Percentiles rank a stretch among this genome's conserved stretches.
phyloP scores from a whole-genome alignment of 805 yeast genomes.

The Crinitomyces ghanaensis region DNA sequence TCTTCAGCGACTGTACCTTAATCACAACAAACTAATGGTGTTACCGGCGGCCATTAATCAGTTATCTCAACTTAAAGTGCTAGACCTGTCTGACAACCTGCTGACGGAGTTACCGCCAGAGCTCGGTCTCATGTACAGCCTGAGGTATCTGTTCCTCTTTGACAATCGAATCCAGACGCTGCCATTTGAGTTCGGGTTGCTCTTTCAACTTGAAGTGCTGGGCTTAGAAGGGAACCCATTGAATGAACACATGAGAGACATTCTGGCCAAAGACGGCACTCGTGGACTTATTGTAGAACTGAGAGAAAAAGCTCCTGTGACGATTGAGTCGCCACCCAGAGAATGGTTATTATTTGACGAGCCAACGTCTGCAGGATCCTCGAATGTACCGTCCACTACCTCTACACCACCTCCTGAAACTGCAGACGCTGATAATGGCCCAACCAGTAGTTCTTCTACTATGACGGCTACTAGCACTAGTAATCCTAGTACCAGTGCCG shows the following conservation, averaged over 20 bases:
- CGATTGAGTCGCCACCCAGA: constrained; percentile 58
- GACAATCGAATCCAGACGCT: constrained; percentile 69
- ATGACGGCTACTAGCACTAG: not conserved
- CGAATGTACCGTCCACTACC: too few relatives aligned
- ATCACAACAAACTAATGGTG: constrained; percentile 64
- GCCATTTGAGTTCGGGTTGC: constrained; percentile 77
- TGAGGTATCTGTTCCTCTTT: constrained; percentile 74
- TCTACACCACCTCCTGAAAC: not conserved
- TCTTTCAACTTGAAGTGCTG: constrained; percentile 71
- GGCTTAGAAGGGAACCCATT: constrained; percentile 93
- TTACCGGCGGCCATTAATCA: constrained; percentile 60
- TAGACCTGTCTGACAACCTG: constrained; percentile 75
- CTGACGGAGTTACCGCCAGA: constrained; percentile 69
- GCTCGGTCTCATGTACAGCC: constrained; percentile 68
- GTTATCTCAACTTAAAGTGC: constrained; percentile 61
- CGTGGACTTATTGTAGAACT: constrained; percentile 68
- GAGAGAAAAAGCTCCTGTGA: constrained; percentile 70
- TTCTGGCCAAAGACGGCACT: constrained; percentile 73
- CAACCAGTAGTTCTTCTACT: not conserved
- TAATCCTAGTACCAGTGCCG: not conserved
- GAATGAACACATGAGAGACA: constrained; percentile 49
- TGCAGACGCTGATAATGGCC: not conserved
- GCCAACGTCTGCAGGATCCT: too few relatives aligned
- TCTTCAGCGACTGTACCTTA: constrained; percentile 74
- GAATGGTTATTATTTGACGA: constrained; percentile 72